A percentile compares a stretch with the other conserved stretches of the same genome.
Conservation (phyloP, 148 eudicot genomes). For the Rhododendron vialii region DNA sequence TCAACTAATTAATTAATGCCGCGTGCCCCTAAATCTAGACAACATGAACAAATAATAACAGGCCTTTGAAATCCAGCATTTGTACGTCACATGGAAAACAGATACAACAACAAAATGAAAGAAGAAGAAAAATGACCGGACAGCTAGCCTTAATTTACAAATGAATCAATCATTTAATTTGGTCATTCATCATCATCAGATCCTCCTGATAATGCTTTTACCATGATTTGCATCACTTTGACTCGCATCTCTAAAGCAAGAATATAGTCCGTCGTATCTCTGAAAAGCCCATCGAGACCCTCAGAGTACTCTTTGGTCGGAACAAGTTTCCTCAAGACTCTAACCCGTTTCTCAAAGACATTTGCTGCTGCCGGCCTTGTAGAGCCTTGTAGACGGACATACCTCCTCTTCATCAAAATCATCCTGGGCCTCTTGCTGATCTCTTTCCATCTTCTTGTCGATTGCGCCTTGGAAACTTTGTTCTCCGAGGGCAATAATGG, state of each 20-base stretch:
- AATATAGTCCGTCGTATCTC: conserved; percentile 68
- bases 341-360: conserved; percentile 37
- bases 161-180: not conserved
- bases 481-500: not conserved
- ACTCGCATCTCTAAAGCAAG: conserved; percentile 63
- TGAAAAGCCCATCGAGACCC: conserved; percentile 56
- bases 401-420: conserved; percentile 36
- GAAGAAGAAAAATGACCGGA: not conserved
- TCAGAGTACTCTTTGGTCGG: conserved; percentile 32
- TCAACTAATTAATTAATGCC: not conserved
- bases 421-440: conserved; percentile 25
- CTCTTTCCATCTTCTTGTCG: not conserved
- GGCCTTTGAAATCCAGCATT: conserved; percentile 1
- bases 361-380: conserved; percentile 5
- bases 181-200: conserved; percentile 1
- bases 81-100: not conserved
- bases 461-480: not conserved
- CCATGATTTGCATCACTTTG: conserved; percentile 61
- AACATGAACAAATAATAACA: not conserved
- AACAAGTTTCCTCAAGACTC: conserved; percentile 47
- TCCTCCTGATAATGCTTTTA: conserved; percentile 33
- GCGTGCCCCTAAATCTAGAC: conserved; percentile 5
- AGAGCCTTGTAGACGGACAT: conserved; percentile 20
- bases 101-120: not conserved
- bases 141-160: not conserved